Conservation (phyloP, 75 land plant species). For the Picea sitchensis region DNA sequence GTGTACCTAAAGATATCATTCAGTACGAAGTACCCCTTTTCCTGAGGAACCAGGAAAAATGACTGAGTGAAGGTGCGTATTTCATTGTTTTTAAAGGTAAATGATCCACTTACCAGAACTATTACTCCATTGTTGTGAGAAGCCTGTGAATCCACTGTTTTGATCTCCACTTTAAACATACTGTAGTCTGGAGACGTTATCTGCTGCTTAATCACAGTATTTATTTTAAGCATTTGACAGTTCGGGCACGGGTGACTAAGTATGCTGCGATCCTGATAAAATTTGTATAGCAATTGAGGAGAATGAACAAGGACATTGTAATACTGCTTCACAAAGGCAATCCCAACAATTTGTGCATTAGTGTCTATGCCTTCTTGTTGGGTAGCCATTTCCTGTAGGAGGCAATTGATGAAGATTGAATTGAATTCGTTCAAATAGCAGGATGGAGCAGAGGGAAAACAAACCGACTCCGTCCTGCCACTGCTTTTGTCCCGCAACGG, state of each 20-base stretch:
- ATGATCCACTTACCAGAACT: slow-evolving; percentile 33
- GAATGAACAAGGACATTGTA: slow-evolving; percentile 68
- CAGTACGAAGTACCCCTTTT: slow-evolving; percentile 35
- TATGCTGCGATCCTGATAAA: slow-evolving; percentile 70
- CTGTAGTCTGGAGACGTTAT: not conserved
- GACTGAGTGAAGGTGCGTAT: slow-evolving; percentile 31
- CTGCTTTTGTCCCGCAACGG: no score
- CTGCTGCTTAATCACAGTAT: slow-evolving; percentile 24
- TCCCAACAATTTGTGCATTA: slow-evolving; percentile 38
- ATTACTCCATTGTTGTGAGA: slow-evolving; percentile 29
- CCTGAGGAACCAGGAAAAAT: slow-evolving; percentile 41
- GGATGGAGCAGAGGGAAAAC: no score
- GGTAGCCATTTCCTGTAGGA: not conserved
- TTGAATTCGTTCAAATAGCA: no score
- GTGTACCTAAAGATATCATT: slow-evolving; percentile 37
- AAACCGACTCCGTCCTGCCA: no score
- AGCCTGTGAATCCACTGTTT: slow-evolving; percentile 22
- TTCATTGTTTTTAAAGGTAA: slow-evolving; percentile 13
- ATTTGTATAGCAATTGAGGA: slow-evolving; percentile 54
- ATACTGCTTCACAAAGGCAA: slow-evolving; percentile 78
- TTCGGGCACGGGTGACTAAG: slow-evolving; percentile 48
- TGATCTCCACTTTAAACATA: no score
- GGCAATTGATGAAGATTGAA: no score
- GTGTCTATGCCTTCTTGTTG: not conserved
- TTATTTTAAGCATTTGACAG: slow-evolving; percentile 53